A percentile compares a stretch with the other conserved stretches of the same genome.
These are phyloP conservation scores for Fusarium sp. DNA, from an alignment of 2,329 filamentous ascomycete species.

Conservation along the genomic window DNA sequence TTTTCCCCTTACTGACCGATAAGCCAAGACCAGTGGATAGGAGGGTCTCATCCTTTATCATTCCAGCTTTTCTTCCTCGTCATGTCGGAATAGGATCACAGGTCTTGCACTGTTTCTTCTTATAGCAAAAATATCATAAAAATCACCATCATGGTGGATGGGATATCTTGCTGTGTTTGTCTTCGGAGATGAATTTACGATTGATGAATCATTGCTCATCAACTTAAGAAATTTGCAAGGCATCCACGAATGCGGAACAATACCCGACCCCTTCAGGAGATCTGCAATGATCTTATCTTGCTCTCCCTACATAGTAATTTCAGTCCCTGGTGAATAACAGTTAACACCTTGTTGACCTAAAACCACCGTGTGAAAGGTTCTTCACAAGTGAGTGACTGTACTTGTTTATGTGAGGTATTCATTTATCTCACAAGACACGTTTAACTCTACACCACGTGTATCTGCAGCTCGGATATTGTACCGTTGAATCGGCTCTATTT, in stretches of 20 bases:
- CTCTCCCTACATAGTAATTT: background rate
- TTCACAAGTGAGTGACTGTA: background rate
- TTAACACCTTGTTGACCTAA: background rate
- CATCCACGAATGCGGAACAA: background rate
- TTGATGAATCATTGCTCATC: background rate
- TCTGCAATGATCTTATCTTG: background rate
- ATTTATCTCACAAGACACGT: background rate
- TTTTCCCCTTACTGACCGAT: background rate
- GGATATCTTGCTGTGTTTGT: background rate
- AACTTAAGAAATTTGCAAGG: background rate
- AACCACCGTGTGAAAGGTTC: background rate
- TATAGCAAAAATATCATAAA: background rate
- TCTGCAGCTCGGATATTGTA: background rate
- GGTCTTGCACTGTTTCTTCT: background rate
- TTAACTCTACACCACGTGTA: slow-evolving; percentile 1
- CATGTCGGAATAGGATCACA: background rate
- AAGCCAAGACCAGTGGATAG: slow-evolving; percentile 12
- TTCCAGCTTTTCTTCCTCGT: background rate
- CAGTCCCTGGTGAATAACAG: background rate
- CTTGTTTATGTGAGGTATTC: background rate
- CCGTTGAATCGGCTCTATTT: background rate
- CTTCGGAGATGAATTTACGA: background rate
- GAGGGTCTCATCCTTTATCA: background rate
- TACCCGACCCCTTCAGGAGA: background rate
- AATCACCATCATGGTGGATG: background rate